A percentile compares a stretch with the other conserved stretches of the same genome.
Evolutionary conservation across 345 rosid genomes (phyloP).

Genomic region (Schrenkiella parvula): DNA sequence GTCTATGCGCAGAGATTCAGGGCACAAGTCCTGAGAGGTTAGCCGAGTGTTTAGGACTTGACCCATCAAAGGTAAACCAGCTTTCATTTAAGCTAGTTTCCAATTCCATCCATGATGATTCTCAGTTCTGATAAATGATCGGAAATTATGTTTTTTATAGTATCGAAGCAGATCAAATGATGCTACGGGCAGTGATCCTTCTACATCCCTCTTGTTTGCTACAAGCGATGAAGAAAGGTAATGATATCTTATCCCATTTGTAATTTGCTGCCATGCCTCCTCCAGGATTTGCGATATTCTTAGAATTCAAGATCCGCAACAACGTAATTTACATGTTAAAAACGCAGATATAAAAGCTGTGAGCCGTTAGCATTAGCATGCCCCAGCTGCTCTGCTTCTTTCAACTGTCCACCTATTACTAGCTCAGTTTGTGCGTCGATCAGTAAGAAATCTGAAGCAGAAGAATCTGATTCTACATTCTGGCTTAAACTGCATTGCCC

Average conservation of each 20-base stretch:
- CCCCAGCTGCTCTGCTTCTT: constrained; percentile 75
- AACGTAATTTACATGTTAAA: background rate
- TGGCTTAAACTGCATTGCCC: constrained; percentile 73
- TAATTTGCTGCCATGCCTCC: background rate
- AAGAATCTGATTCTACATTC: constrained; percentile 45
- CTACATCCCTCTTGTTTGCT: constrained; percentile 55
- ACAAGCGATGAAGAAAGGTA: constrained; percentile 81
- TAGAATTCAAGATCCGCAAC: background rate
- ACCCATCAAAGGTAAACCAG: constrained; percentile 78
- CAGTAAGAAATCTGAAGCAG: constrained; percentile 43
- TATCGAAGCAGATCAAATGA: constrained; percentile 63
- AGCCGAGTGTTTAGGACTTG: constrained; percentile 97
- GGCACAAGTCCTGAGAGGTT: constrained; percentile 92
- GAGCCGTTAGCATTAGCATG: constrained; percentile 75
- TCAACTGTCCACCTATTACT: constrained; percentile 68
- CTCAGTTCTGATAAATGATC: background rate
- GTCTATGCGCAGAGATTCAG: constrained; percentile 91
- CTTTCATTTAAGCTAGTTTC: constrained; percentile 1
- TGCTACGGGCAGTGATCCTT: constrained; percentile 44
- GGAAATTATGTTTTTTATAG: constrained; percentile 37
- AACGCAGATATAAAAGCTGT: constrained; percentile 69
- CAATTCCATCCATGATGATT: background rate
- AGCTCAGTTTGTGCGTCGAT: constrained; percentile 43
- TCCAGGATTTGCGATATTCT: background rate
- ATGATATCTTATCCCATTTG: constrained; percentile 2